Evolutionary conservation across 345 rosid genomes (phyloP).

Genomic region (Combretum micranthum): DNA sequence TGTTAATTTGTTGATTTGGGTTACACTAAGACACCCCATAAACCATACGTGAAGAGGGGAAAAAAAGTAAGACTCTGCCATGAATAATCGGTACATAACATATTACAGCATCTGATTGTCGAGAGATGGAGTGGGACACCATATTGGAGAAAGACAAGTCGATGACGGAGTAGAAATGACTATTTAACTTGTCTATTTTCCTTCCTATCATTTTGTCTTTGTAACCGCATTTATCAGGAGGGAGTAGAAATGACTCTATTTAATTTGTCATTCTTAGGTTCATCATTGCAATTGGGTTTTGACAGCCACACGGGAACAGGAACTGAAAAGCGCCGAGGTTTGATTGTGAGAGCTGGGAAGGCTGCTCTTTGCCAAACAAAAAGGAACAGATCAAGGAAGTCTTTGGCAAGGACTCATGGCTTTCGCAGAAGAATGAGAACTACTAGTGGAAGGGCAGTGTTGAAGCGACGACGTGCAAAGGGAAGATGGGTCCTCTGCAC

Average conservation of each 20-base stretch:
- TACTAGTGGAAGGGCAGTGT: conserved; percentile 74
- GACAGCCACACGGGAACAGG: conserved; percentile 26
- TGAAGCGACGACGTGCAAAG: conserved; percentile 88
- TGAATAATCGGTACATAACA: too few species aligned
- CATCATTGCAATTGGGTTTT: conserved; percentile 52
- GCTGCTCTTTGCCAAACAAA: conserved; percentile 78
- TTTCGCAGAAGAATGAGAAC: conserved; percentile 86
- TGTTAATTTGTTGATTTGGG: too few species aligned
- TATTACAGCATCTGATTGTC: too few species aligned
- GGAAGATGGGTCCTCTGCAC: conserved; percentile 88
- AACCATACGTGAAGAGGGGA: too few species aligned
- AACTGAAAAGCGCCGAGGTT: conserved; percentile 34
- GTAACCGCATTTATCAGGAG: neutral
- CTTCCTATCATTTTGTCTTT: neutral
- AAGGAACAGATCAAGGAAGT: conserved; percentile 87
- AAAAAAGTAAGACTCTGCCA: too few species aligned
- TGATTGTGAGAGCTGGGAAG: conserved; percentile 91
- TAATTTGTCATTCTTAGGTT: conserved; percentile 36
- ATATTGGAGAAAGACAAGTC: too few species aligned
- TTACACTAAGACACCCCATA: too few species aligned
- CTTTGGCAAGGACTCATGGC: conserved; percentile 91
- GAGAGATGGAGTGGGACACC: too few species aligned
- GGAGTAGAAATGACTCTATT: conserved; percentile 4
- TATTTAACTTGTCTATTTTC: neutral
- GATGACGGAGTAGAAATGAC: too few species aligned